These are phyloP conservation scores for Trypanosoma caninum DNA, from an alignment of 208 protist species.

Conservation along the genomic window DNA sequence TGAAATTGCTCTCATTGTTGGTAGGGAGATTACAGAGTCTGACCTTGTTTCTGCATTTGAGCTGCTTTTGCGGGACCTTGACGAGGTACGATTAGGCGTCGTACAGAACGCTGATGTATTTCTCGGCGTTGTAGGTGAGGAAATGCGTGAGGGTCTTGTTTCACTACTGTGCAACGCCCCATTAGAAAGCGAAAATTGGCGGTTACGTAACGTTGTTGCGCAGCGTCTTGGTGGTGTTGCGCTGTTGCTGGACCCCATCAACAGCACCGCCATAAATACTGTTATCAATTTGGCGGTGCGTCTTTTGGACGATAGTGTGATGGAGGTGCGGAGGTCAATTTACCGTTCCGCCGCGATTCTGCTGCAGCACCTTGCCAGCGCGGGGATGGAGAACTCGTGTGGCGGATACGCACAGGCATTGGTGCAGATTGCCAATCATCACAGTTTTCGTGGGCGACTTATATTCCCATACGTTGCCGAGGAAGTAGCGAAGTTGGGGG, in stretches of 20 bases:
- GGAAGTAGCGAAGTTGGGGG: slow-evolving; percentile 66
- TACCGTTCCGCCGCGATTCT: slow-evolving; percentile 77
- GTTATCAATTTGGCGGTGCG: slow-evolving; percentile 71
- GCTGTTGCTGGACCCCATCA: slow-evolving; percentile 58
- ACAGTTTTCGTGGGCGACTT: slow-evolving; percentile 80
- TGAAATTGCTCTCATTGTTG: slow-evolving; percentile 92
- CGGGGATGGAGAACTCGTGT: slow-evolving; percentile 27
- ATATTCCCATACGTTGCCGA: slow-evolving; percentile 89
- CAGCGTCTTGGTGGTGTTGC: slow-evolving; percentile 81
- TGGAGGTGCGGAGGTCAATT: slow-evolving; percentile 81
- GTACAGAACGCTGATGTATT: slow-evolving; percentile 85
- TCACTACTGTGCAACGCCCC: slow-evolving; percentile 72
- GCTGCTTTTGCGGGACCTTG: slow-evolving; percentile 93
- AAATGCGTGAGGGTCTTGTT: slow-evolving; percentile 67
- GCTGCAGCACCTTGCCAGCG: slow-evolving; percentile 59
- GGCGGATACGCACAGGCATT: slow-evolving; percentile 63
- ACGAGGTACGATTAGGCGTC: slow-evolving; percentile 94
- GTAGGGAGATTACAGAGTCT: slow-evolving; percentile 81
- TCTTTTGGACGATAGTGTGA: slow-evolving; percentile 88
- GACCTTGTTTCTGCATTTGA: slow-evolving; percentile 90
- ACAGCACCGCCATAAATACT: slow-evolving; percentile 36
- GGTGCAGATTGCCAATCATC: slow-evolving; percentile 60
- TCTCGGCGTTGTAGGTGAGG: slow-evolving; percentile 54
- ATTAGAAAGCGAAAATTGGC: slow-evolving; percentile 93
- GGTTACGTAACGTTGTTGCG: slow-evolving; percentile 90